These are phyloP conservation scores for Dryadomyces quercivorus DNA, from an alignment of 2,329 filamentous ascomycete species.

Conservation along the genomic window DNA sequence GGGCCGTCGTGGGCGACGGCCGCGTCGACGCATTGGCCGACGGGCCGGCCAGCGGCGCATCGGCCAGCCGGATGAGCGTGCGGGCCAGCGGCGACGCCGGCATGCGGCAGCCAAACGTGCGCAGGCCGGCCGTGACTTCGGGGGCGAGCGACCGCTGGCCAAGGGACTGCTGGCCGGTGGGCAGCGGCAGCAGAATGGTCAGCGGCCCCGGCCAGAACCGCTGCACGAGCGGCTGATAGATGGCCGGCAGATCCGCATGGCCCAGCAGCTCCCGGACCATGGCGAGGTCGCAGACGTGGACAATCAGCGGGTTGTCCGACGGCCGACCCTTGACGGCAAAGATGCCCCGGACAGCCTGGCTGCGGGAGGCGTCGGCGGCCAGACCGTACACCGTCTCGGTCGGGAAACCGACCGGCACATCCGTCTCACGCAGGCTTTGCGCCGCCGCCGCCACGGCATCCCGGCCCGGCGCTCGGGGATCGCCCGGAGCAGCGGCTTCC, in stretches of 20 bases:
- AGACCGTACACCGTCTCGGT: constrained; percentile 97
- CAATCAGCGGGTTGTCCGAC: constrained; percentile 88
- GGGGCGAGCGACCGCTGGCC: constrained; percentile 49
- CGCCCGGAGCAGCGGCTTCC: constrained; percentile 20
- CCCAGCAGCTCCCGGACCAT: constrained; percentile 58
- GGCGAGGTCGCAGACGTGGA: constrained; percentile 71
- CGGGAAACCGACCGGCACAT: constrained; percentile 82
- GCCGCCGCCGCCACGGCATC: constrained; percentile 51
- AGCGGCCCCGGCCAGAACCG: constrained; percentile 91
- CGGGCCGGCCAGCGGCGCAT: constrained; percentile 73
- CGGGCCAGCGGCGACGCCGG: constrained; percentile 75
- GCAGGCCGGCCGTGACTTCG: constrained; percentile 80
- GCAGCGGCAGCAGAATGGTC: constrained; percentile 77
- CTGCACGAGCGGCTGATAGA: constrained; percentile 67
- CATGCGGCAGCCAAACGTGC: constrained; percentile 84
- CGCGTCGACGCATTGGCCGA: constrained; percentile 92
- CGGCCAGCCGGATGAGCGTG: constrained; percentile 69
- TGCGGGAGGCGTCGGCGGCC: constrained; percentile 88
- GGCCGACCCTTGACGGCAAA: constrained; percentile 84
- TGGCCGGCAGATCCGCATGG: constrained; percentile 45
- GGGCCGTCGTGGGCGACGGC: constrained; percentile 80
- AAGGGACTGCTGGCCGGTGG: too few relatives aligned
- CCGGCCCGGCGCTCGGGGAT: constrained; percentile 18
- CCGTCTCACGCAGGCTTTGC: constrained; percentile 46
- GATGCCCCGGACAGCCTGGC: constrained; percentile 75